Conservation (phyloP, 2,329 filamentous ascomycete species). For the Neofusicoccum parvum region DNA sequence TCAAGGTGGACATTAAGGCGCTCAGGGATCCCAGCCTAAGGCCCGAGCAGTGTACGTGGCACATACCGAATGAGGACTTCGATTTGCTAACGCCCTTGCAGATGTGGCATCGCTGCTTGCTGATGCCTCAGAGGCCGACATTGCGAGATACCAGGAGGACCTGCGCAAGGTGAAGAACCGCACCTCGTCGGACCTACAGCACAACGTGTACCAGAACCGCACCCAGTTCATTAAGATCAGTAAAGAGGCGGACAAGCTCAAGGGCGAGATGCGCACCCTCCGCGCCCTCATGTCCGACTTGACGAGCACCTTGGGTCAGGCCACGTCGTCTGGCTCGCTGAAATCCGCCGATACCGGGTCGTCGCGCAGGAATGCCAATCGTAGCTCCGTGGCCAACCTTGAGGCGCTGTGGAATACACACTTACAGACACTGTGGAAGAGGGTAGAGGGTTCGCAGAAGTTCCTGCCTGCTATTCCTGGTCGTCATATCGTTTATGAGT, state of each 20-base stretch:
- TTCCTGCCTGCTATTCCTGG: constrained; percentile 88
- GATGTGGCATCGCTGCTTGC: constrained; percentile 71
- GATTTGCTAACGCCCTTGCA: constrained; percentile 26
- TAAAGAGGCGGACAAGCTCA: constrained; percentile 97
- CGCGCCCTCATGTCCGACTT: constrained; percentile 90
- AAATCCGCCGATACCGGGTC: constrained; percentile 38
- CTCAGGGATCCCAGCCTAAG: constrained; percentile 78
- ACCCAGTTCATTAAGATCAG: constrained; percentile 99
- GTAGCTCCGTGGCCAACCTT: constrained; percentile 81
- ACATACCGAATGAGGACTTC: constrained; percentile 27
- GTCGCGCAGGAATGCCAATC: constrained; percentile 67
- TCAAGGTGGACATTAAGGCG: constrained; percentile 74
- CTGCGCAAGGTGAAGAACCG: constrained; percentile 76
- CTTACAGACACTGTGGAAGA: constrained; percentile 85
- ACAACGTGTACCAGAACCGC: constrained; percentile 94
- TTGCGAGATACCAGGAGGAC: constrained; percentile 76
- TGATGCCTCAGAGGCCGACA: constrained; percentile 85
- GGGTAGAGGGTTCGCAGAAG: constrained; percentile 96
- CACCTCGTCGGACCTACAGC: constrained; percentile 82
- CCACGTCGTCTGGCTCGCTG: constrained; percentile 41
- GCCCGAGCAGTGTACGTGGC: constrained; percentile 71
- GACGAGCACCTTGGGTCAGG: constrained; percentile 55
- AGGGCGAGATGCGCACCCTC: constrained; percentile 90
- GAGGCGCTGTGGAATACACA: constrained; percentile 70
- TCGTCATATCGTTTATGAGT: constrained; percentile 93